Conservation (phyloP, 1,284 basidiomycete species). For the Ceratobasidium sp. region DNA sequence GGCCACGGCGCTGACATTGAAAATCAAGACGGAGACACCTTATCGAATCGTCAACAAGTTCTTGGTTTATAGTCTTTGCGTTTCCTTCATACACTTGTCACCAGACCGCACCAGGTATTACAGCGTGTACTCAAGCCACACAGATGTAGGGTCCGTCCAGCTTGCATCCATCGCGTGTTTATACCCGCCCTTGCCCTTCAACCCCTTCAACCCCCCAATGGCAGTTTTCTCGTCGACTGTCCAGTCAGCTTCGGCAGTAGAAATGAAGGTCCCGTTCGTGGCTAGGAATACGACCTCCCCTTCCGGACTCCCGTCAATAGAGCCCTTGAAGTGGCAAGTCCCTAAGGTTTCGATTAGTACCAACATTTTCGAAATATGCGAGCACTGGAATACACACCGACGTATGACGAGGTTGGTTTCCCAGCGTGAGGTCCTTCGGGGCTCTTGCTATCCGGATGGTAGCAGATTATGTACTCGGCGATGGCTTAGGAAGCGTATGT, state of each 20-base stretch:
- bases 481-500: slow-evolving; percentile 3
- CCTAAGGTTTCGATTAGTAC: slow-evolving; percentile 1
- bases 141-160: slow-evolving; percentile 12
- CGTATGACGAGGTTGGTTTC: slow-evolving; percentile 41
- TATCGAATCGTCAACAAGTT: no score
- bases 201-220: slow-evolving; percentile 42
- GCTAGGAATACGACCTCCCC: slow-evolving; percentile 45
- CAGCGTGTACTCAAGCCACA: slow-evolving; percentile 29
- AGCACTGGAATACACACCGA: slow-evolving; percentile 5
- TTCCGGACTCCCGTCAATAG: slow-evolving; percentile 36
- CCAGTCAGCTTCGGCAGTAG: slow-evolving; percentile 39
- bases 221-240: slow-evolving; percentile 40
- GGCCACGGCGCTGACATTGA: no score
- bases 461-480: slow-evolving; percentile 45
- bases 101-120: not conserved
- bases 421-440: slow-evolving; percentile 37
- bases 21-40: no score
- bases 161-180: not conserved
- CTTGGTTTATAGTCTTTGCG: no score
- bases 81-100: no score
- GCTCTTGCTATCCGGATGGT: slow-evolving; percentile 36
- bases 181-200: slow-evolving; percentile 45
- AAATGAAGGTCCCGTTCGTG: slow-evolving; percentile 23
- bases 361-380: not conserved
- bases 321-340: slow-evolving; percentile 43